Evolutionary conservation across 805 yeast species (phyloP).

Genomic region (Candida tammaniensis): DNA sequence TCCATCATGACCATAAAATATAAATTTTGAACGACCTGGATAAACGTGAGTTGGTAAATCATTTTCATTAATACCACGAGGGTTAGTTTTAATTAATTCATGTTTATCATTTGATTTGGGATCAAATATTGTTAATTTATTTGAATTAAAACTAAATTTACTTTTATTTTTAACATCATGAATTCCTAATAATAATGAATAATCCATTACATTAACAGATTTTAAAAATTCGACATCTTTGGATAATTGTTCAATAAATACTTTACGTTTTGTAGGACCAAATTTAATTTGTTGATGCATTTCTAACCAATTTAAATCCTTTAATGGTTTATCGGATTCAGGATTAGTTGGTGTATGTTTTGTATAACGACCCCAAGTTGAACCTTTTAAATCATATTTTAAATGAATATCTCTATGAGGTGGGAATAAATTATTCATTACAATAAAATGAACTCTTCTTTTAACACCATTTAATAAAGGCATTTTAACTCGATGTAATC

Average conservation of each 20-base stretch:
- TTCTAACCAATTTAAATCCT: constrained; percentile 88
- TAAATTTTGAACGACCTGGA: constrained; percentile 49
- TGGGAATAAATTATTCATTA: constrained; percentile 96
- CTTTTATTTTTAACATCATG: constrained; percentile 69
- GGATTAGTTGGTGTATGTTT: constrained; percentile 17
- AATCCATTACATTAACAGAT: constrained; percentile 88
- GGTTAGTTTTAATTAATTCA: constrained; percentile 46
- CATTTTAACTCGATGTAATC: constrained; percentile 89
- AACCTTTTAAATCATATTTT: constrained; percentile 91
- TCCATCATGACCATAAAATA: constrained; percentile 77
- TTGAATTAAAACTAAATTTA: constrained; percentile 23
- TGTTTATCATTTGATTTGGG: constrained; percentile 38
- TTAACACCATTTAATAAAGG: constrained; percentile 58
- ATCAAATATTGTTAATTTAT: constrained; percentile 40
- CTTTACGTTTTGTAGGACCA: constrained; percentile 65
- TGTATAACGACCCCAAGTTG: constrained; percentile 77
- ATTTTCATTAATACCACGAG: constrained; percentile 37
- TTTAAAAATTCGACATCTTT: constrained; percentile 73
- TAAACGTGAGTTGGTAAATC: constrained; percentile 45
- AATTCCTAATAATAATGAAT: constrained; percentile 83
- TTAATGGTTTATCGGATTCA: constrained; percentile 51
- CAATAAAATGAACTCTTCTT: constrained; percentile 85
- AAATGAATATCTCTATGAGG: constrained; percentile 83
- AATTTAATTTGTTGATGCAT: constrained; percentile 60
- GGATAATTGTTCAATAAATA: constrained; percentile 66